These are phyloP conservation scores for Termitomyces sp. DNA, from an alignment of 768 basidiomycete species.

Conservation along the genomic window DNA sequence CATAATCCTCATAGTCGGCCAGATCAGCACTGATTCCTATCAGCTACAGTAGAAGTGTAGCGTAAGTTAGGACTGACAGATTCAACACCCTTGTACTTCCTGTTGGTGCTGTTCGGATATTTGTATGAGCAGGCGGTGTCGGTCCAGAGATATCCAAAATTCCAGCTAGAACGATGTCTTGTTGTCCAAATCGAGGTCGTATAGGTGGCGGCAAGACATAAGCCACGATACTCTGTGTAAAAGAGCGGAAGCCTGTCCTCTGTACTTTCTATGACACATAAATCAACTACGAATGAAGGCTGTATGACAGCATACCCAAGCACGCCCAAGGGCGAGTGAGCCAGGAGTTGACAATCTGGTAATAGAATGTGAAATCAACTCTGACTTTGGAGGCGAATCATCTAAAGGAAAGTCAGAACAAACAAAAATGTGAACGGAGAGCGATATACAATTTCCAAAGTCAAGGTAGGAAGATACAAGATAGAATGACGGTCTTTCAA, in stretches of 20 bases:
- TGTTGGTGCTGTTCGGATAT: conserved; percentile 34
- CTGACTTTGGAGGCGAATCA: conserved; percentile 32
- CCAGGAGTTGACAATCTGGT: conserved; percentile 14
- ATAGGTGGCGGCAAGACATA: conserved; percentile 40
- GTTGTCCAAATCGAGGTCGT: conserved; percentile 21
- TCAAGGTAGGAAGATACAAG: conserved; percentile 53
- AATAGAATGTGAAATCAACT: conserved; percentile 30
- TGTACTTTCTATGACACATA: conserved; percentile 23
- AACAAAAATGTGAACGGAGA: background rate
- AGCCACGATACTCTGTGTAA: conserved; percentile 39
- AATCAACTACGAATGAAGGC: background rate
- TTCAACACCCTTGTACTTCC: conserved; percentile 49
- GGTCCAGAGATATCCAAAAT: conserved; percentile 43
- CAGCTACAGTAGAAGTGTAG: background rate
- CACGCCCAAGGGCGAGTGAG: conserved; percentile 15
- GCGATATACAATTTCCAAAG: conserved; percentile 52
- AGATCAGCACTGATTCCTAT: conserved; percentile 45
- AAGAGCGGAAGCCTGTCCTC: conserved; percentile 31
- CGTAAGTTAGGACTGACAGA: conserved; percentile 35
- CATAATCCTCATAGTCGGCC: conserved; percentile 45
- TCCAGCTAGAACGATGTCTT: conserved; percentile 38
- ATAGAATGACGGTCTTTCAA: conserved; percentile 32
- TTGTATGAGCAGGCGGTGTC: conserved; percentile 24
- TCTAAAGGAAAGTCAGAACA: conserved; percentile 18
- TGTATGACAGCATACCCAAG: conserved; percentile 33